Conservation (phyloP, 148 eudicot species). For the Selenicereus undatus region DNA sequence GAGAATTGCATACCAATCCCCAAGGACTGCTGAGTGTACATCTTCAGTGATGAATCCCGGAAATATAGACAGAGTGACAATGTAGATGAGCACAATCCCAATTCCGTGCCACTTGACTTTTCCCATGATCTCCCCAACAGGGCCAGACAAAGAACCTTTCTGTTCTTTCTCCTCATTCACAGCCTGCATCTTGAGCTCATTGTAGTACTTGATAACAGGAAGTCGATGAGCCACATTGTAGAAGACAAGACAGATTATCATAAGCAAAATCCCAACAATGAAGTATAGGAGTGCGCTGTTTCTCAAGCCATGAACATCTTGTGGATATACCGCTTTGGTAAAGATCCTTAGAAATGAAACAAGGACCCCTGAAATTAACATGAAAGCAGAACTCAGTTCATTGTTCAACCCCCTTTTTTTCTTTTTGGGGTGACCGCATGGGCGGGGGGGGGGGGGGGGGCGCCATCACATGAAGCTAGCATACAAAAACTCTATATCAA, state of each 20-base stretch:
- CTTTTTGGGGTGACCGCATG: no score
- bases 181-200: slow-evolving; percentile 63
- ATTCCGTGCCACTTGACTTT: slow-evolving; percentile 72
- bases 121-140: slow-evolving; percentile 66
- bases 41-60: slow-evolving; percentile 95
- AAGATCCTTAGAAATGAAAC: slow-evolving; percentile 74
- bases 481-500: no score
- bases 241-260: slow-evolving; percentile 66
- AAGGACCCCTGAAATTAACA: slow-evolving; percentile 63
- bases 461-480: no score
- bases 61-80: slow-evolving; percentile 79
- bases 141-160: slow-evolving; percentile 44
- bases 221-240: slow-evolving; percentile 71
- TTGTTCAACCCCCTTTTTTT: no score
- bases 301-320: slow-evolving; percentile 68
- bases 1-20: slow-evolving; percentile 88
- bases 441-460: no score
- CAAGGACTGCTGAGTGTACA: slow-evolving; percentile 62
- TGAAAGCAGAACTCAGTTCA: neutral
- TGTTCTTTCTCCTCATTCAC: slow-evolving; percentile 52
- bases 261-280: slow-evolving; percentile 59
- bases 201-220: slow-evolving; percentile 78
- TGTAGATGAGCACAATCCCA: slow-evolving; percentile 56
- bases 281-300: slow-evolving; percentile 88
- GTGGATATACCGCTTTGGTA: slow-evolving; percentile 82